Evolutionary conservation across 768 basidiomycete species (phyloP).

Genomic region (Ramaria rubella): DNA sequence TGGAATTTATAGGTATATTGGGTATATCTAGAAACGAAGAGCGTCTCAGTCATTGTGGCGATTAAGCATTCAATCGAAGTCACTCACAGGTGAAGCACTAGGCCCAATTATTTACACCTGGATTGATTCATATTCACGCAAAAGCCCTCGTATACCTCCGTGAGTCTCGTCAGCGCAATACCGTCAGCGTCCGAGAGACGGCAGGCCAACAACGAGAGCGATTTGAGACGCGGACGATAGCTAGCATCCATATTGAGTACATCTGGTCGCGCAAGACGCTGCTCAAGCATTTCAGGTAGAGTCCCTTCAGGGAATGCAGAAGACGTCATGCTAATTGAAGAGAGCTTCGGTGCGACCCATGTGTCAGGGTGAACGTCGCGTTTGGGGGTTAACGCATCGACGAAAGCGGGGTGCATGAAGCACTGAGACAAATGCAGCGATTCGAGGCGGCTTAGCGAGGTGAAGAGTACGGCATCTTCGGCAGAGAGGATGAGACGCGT

Average conservation of each 20-base stretch:
- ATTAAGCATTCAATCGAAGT: no score
- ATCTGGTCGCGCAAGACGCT: neutral
- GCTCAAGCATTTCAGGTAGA: neutral
- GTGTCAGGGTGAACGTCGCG: neutral
- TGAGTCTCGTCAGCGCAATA: neutral
- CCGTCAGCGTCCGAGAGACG: neutral
- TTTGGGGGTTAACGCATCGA: neutral
- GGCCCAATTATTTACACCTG: neutral
- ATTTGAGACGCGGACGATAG: neutral
- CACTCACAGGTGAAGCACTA: neutral
- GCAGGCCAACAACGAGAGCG: neutral
- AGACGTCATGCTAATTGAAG: neutral
- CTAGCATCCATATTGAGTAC: neutral
- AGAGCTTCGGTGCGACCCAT: neutral
- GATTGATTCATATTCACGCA: neutral
- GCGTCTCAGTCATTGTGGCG: no score
- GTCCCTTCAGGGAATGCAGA: neutral
- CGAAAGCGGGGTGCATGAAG: slow-evolving; percentile 1
- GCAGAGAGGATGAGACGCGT: neutral
- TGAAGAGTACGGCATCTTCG: neutral
- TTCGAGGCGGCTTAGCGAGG: neutral
- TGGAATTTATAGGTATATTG: no score
- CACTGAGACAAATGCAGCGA: neutral
- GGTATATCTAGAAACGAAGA: neutral
- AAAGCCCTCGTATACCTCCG: neutral